Evolutionary conservation across 352 stramenopile genomes (phyloP).

Genomic region (Phytophthora parvispora): DNA sequence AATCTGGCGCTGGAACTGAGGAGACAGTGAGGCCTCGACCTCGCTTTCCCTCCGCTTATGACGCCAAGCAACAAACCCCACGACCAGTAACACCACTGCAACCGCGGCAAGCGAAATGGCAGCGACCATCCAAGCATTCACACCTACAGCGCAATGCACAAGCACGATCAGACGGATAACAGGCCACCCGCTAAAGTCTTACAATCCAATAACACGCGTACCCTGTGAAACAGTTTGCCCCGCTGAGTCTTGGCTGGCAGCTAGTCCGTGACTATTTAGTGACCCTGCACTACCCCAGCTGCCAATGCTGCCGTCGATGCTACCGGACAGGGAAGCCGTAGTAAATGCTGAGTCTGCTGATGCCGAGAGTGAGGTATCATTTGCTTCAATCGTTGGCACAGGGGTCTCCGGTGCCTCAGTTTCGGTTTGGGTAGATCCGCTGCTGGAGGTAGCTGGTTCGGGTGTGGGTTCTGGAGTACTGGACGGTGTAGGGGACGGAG

Average conservation of each 20-base stretch:
- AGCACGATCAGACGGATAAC: not conserved
- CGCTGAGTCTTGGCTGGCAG: constrained; percentile 18
- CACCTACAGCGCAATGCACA: not conserved
- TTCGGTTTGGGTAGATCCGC: constrained; percentile 1
- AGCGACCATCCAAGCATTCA: constrained; percentile 20
- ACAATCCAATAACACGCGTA: not conserved
- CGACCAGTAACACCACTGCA: constrained; percentile 11
- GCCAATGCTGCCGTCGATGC: constrained; percentile 2
- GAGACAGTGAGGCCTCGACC: not conserved
- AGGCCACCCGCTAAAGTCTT: not conserved
- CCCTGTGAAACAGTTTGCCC: not conserved
- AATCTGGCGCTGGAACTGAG: constrained; percentile 17
- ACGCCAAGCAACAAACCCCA: constrained; percentile 14
- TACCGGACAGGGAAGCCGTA: constrained; percentile 4
- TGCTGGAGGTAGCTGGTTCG: constrained; percentile 8
- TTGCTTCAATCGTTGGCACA: constrained; percentile 6
- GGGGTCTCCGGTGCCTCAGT: constrained; percentile 9
- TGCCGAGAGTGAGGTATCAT: constrained; percentile 9
- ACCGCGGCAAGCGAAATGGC: constrained; percentile 21
- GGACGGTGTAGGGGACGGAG: constrained; percentile 5
- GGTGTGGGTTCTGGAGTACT: constrained; percentile 16
- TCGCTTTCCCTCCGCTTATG: constrained; percentile 7
- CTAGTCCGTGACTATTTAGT: constrained; percentile 1
- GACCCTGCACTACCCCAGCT: constrained; percentile 13
- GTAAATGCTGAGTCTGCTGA: constrained; percentile 15